Conservation (phyloP, 371 early-diverging fungal genomes). For the Mortierella sp. region DNA sequence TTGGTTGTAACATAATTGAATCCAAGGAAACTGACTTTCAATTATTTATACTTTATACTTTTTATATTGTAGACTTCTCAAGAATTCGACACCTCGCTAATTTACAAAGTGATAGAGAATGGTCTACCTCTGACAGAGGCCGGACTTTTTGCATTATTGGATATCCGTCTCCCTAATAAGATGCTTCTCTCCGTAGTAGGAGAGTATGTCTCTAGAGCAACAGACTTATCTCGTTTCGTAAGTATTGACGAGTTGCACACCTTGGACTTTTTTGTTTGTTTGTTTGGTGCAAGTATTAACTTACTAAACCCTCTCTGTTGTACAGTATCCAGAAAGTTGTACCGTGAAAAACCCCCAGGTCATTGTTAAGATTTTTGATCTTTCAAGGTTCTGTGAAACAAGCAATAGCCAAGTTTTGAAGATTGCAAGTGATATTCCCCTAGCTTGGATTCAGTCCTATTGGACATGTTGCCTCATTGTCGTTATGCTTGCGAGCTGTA, state of each 20-base stretch:
- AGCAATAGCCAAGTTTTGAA: constrained; percentile 17
- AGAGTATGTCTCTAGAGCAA: constrained; percentile 44
- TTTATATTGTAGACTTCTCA: constrained; percentile 28
- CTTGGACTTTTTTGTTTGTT: neutral
- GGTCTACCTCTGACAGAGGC: constrained; percentile 39
- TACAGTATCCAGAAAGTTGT: constrained; percentile 40
- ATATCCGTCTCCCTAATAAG: constrained; percentile 32
- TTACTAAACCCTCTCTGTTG: neutral
- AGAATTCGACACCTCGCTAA: constrained; percentile 42
- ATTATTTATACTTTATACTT: neutral
- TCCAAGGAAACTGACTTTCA: neutral
- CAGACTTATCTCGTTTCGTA: constrained; percentile 48
- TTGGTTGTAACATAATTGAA: neutral
- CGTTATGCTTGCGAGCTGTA: constrained; percentile 45
- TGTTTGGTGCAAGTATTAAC: neutral
- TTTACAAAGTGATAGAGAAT: constrained; percentile 39
- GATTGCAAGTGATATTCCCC: constrained; percentile 24
- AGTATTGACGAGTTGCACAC: constrained; percentile 1
- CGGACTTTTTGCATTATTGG: constrained; percentile 32
- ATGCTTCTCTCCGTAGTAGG: constrained; percentile 32
- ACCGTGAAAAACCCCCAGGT: constrained; percentile 42
- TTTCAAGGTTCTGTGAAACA: constrained; percentile 35
- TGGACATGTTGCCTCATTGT: constrained; percentile 44
- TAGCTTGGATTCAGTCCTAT: constrained; percentile 48
- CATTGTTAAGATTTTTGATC: constrained; percentile 40